These are phyloP conservation scores for Eucalyptus cladocalyx DNA, from an alignment of 345 rosid species.

Conservation along the genomic window DNA sequence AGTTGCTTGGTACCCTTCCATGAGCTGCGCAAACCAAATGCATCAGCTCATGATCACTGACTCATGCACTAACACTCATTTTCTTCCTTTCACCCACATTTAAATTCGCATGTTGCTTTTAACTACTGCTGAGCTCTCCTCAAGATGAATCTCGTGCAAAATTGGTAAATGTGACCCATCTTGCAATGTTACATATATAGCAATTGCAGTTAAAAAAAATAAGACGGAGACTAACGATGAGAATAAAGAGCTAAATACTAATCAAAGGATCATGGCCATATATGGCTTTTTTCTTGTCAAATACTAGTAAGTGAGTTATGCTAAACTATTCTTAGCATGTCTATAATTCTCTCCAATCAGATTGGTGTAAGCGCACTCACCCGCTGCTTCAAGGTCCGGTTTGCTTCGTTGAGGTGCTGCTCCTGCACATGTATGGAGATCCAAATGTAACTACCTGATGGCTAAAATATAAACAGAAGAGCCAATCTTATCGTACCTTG, in stretches of 20 bases:
- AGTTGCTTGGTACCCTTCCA: conserved; percentile 81
- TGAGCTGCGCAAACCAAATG: conserved; percentile 26
- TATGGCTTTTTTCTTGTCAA: background rate
- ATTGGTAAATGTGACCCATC: background rate
- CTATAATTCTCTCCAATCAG: background rate
- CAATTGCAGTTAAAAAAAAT: background rate
- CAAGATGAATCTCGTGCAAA: background rate
- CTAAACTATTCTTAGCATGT: background rate
- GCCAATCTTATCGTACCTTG: conserved; percentile 28
- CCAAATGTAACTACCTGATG: background rate
- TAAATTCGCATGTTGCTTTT: background rate
- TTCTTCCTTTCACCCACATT: background rate
- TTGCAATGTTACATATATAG: background rate
- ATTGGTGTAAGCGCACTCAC: conserved; percentile 7
- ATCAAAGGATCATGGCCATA: background rate
- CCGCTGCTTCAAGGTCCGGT: conserved; percentile 72
- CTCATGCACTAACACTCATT: background rate
- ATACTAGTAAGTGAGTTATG: background rate
- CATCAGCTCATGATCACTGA: background rate
- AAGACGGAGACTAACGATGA: background rate
- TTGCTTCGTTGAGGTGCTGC: conserved; percentile 65
- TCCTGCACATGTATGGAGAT: conserved; percentile 28
- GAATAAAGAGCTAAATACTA: background rate
- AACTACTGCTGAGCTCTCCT: background rate
- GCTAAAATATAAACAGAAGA: background rate